Percentiles rank a stretch among this genome's conserved stretches.
phyloP scores from a whole-genome alignment of 441 rosid species.

The Gossypium schwendimanii region DNA sequence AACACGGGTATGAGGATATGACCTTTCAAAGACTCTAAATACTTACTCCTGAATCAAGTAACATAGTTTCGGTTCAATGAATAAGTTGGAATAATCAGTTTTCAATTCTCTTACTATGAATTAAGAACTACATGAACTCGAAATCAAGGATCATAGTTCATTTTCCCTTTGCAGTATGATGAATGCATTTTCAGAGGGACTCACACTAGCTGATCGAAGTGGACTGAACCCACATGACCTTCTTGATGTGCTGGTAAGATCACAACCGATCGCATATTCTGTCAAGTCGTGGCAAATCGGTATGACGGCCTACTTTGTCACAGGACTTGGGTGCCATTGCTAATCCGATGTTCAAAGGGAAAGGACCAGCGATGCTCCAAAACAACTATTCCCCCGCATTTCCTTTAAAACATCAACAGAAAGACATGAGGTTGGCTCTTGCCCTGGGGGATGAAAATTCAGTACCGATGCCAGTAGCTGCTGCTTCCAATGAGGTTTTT shows the following conservation, averaged over 20 bases:
- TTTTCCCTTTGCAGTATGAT: slow-evolving; percentile 49
- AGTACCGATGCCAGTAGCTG: slow-evolving; percentile 83
- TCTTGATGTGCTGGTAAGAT: slow-evolving; percentile 69
- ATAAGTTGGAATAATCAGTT: neutral
- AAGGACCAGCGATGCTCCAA: slow-evolving; percentile 77
- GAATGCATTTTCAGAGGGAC: slow-evolving; percentile 89
- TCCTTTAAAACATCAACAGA: slow-evolving; percentile 89
- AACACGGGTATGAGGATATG: neutral
- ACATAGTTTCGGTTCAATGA: neutral
- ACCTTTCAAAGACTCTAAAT: neutral
- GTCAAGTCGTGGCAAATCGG: neutral
- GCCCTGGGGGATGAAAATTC: slow-evolving; percentile 88
- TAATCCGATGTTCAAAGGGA: slow-evolving; percentile 75
- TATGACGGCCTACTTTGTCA: slow-evolving; percentile 12
- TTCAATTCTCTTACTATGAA: neutral
- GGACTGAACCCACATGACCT: slow-evolving; percentile 68
- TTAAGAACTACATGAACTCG: neutral
- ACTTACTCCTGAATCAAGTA: neutral
- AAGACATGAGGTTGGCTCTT: slow-evolving; percentile 89
- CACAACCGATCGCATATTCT: neutral
- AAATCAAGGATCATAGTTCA: neutral
- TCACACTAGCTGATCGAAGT: slow-evolving; percentile 74
- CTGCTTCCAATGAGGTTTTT: slow-evolving; percentile 78
- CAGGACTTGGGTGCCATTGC: slow-evolving; percentile 80
- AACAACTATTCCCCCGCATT: slow-evolving; percentile 62